Conservation (phyloP, 306 rosid species). For the Cicer arietinum region DNA sequence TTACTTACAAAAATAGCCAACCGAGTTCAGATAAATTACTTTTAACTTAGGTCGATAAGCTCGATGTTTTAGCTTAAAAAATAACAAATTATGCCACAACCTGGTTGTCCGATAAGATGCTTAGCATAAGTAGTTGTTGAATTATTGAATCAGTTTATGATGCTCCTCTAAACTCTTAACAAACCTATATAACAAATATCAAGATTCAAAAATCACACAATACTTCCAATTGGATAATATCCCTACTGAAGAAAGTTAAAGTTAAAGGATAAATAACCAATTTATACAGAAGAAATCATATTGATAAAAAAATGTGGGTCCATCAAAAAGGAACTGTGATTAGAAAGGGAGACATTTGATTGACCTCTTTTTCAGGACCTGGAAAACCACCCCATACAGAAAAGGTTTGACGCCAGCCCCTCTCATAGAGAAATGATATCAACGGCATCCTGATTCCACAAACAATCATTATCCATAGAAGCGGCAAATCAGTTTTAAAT, state of each 20-base stretch:
- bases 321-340: slow-evolving; percentile 8
- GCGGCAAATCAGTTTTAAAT: slow-evolving; percentile 33
- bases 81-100: slow-evolving; percentile 24
- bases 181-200: slow-evolving; percentile 13
- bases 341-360: slow-evolving; percentile 22
- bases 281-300: slow-evolving; percentile 27
- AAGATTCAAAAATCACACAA: not conserved
- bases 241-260: slow-evolving; percentile 28
- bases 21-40: slow-evolving; percentile 14
- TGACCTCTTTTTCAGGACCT: slow-evolving; percentile 96
- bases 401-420: slow-evolving; percentile 97
- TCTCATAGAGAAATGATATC: slow-evolving; percentile 85
- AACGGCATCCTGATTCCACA: slow-evolving; percentile 71
- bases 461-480: slow-evolving; percentile 40
- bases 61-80: slow-evolving; percentile 17
- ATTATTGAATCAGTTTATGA: slow-evolving; percentile 22
- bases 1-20: slow-evolving; percentile 13
- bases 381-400: slow-evolving; percentile 78
- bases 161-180: slow-evolving; percentile 39
- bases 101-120: slow-evolving; percentile 16
- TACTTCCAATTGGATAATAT: slow-evolving; percentile 19
- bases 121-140: slow-evolving; percentile 23
- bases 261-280: slow-evolving; percentile 4
- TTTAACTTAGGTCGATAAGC: not conserved
- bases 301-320: not conserved